These are phyloP conservation scores for Blastobotrys indianensis DNA, from an alignment of 1,139 yeast species.

Conservation along the genomic window DNA sequence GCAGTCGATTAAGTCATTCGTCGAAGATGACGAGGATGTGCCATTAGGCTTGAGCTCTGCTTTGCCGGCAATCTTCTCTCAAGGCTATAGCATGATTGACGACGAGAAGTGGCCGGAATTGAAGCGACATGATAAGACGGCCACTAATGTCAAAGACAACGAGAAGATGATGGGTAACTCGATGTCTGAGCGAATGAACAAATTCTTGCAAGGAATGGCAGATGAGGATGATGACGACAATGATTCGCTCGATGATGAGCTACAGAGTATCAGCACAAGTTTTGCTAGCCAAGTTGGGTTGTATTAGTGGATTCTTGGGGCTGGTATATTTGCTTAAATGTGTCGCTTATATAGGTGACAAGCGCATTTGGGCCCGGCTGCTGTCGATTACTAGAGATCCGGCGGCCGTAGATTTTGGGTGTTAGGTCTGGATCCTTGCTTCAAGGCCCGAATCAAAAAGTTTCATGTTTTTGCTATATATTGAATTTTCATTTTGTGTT, in stretches of 20 bases:
- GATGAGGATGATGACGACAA: conserved; percentile 24
- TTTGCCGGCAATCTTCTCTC: conserved; percentile 20
- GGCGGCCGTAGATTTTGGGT: too few relatives aligned
- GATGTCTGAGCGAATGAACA: conserved; percentile 41
- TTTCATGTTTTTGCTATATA: too few relatives aligned
- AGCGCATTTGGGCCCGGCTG: too few relatives aligned
- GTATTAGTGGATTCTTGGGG: conserved; percentile 13
- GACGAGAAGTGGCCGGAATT: conserved; percentile 6
- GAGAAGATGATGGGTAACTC: conserved; percentile 36
- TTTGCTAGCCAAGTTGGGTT: conserved; percentile 42
- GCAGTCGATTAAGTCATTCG: conserved; percentile 46
- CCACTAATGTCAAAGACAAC: conserved; percentile 2
- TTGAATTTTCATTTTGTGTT: too few relatives aligned
- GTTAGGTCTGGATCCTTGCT: too few relatives aligned
- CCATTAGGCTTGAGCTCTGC: conserved; percentile 17
- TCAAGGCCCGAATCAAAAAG: too few relatives aligned
- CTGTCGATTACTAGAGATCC: too few relatives aligned
- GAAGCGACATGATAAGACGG: neutral
- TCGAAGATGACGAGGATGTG: conserved; percentile 28
- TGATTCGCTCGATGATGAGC: conserved; percentile 43
- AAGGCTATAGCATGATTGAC: conserved; percentile 11
- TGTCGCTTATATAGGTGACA: too few relatives aligned
- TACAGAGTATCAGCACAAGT: conserved; percentile 42
- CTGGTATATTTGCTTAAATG: too few relatives aligned
- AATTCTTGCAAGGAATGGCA: conserved; percentile 25